A percentile compares a stretch with the other conserved stretches of the same genome.
These are phyloP conservation scores for Bruguiera sexangula DNA, from an alignment of 345 rosid genomes.

Conservation along the genomic window DNA sequence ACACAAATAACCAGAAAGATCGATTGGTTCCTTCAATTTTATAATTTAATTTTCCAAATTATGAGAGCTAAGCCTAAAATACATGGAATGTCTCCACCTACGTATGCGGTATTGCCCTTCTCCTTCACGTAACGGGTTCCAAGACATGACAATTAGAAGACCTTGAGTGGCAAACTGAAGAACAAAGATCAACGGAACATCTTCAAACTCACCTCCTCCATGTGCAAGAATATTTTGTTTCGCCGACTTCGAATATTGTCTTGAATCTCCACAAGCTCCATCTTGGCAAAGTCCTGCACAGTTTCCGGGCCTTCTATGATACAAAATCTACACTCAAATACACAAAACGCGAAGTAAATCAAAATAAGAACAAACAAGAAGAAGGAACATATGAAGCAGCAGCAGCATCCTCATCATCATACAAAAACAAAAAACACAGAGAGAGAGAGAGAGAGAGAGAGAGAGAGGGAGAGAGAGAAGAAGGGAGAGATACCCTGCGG, in stretches of 20 bases:
- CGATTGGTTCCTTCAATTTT: too few relatives aligned
- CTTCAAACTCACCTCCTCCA: slow-evolving; percentile 74
- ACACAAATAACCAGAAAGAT: too few relatives aligned
- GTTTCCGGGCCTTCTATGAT: slow-evolving; percentile 99
- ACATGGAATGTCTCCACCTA: too few relatives aligned
- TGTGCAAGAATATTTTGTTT: slow-evolving; percentile 90
- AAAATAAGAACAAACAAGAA: not conserved
- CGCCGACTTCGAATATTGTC: slow-evolving; percentile 90
- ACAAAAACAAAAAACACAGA: not conserved
- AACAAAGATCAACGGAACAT: too few relatives aligned
- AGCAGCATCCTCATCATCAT: too few relatives aligned
- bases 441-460: not conserved
- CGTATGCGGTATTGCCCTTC: too few relatives aligned
- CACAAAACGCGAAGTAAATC: not conserved
- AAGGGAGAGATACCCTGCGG: slow-evolving; percentile 39
- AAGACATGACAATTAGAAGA: too few relatives aligned
- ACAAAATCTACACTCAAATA: slow-evolving; percentile 61
- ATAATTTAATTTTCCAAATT: too few relatives aligned
- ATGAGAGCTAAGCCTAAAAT: too few relatives aligned
- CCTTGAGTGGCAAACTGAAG: too few relatives aligned
- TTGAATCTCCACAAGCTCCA: slow-evolving; percentile 88
- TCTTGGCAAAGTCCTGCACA: slow-evolving; percentile 82
- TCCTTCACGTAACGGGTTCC: too few relatives aligned
- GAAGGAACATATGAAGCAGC: too few relatives aligned
- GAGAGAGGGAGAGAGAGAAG: not conserved